Percentiles rank a stretch among this genome's conserved stretches.
Evolutionary conservation across 2,329 filamentous ascomycete species (phyloP).

Genomic region (Penicillium frequentans): DNA sequence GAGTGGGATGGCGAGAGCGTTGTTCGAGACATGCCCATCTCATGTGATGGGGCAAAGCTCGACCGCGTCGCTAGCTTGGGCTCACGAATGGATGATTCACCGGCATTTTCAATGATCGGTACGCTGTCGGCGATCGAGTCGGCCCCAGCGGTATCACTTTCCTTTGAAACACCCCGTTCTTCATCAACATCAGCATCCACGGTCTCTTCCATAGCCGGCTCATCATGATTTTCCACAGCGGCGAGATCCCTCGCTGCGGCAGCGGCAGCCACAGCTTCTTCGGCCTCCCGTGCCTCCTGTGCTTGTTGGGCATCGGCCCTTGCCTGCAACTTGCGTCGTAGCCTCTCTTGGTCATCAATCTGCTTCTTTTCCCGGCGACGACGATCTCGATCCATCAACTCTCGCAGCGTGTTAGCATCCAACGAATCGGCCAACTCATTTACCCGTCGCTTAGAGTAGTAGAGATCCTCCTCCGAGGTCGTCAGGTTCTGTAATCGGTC

Average conservation of each 20-base stretch:
- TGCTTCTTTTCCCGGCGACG: slow-evolving; percentile 75
- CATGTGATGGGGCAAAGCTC: slow-evolving; percentile 36
- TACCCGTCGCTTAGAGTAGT: slow-evolving; percentile 60
- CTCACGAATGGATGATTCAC: slow-evolving; percentile 34
- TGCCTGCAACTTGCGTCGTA: slow-evolving; percentile 49
- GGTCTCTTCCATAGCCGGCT: slow-evolving; percentile 7
- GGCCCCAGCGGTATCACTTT: slow-evolving; percentile 19
- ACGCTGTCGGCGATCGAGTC: slow-evolving; percentile 32
- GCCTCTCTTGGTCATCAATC: slow-evolving; percentile 65
- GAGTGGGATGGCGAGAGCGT: slow-evolving; percentile 41
- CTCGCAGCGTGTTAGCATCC: slow-evolving; percentile 77
- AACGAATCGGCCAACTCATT: slow-evolving; percentile 78
- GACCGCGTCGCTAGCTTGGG: slow-evolving; percentile 26
- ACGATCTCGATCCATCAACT: slow-evolving; percentile 86
- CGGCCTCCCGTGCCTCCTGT: slow-evolving; percentile 45
- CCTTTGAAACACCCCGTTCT: slow-evolving; percentile 32
- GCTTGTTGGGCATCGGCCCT: slow-evolving; percentile 58
- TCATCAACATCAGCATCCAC: background rate
- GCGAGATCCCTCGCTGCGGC: background rate
- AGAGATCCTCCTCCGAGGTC: slow-evolving; percentile 62
- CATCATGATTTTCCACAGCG: background rate
- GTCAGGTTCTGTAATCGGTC: slow-evolving; percentile 53
- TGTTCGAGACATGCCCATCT: slow-evolving; percentile 33
- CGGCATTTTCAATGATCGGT: slow-evolving; percentile 34
- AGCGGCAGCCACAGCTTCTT: background rate